phyloP scores from a whole-genome alignment of 2,329 filamentous ascomycete genomes.

The Aureobasidium vineae region DNA sequence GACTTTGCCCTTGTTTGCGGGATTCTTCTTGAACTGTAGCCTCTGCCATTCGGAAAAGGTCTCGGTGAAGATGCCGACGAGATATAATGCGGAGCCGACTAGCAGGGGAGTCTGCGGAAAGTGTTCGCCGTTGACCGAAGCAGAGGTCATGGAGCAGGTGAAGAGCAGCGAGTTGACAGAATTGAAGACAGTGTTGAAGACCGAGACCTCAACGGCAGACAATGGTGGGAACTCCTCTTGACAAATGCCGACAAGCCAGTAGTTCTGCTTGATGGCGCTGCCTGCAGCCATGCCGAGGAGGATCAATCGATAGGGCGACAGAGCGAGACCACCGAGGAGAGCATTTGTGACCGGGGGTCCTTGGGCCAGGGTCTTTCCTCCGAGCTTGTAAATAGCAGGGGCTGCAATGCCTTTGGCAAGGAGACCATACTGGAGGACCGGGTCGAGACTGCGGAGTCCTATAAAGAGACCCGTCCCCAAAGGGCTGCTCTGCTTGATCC shows the following conservation, averaged over 20 bases:
- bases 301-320: conserved; percentile 53
- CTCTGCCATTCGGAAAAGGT: conserved; percentile 58
- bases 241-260: conserved; percentile 51
- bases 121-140: conserved; percentile 41
- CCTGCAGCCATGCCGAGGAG: conserved; percentile 56
- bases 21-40: conserved; percentile 51
- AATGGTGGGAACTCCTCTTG: conserved; percentile 52
- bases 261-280: conserved; percentile 56
- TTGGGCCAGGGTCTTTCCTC: conserved; percentile 46
- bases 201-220: conserved; percentile 46
- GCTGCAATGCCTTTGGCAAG: conserved; percentile 46
- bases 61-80: conserved; percentile 55
- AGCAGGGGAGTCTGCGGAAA: conserved; percentile 48
- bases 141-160: conserved; percentile 51
- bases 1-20: conserved; percentile 53
- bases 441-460: conserved; percentile 49
- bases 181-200: conserved; percentile 58
- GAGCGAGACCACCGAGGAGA: conserved; percentile 45
- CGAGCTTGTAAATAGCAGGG: conserved; percentile 48
- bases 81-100: conserved; percentile 52
- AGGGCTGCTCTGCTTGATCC: conserved; percentile 43
- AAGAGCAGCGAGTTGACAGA: conserved; percentile 57
- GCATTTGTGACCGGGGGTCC: conserved; percentile 45
- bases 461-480: conserved; percentile 45
- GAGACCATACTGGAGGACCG: conserved; percentile 51